Evolutionary conservation across 202 grass and related monocot genomes (phyloP), one percentile per base, ranked within the genome.

Genomic region (Zizania palustris): DNA sequence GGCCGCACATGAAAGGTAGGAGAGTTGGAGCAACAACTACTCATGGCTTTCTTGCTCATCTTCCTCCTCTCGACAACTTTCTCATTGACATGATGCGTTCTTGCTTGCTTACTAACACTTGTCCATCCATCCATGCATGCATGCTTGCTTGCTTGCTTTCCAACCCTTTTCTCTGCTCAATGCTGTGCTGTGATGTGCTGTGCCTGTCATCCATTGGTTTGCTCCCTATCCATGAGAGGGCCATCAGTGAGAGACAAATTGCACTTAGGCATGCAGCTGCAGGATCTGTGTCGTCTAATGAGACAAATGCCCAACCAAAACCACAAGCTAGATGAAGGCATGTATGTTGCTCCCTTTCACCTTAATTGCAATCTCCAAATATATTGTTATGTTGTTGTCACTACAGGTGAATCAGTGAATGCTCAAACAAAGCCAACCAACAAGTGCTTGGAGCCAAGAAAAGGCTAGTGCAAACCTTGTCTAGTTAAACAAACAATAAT

Each of bases 261-360:
- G 66, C 38, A 61, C 74, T 72, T 80, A 75, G 45, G 77, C 75
- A 28, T 28, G 28, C 28, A 37, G 73, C 0, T 28, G 28, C 28
- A 37, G 73, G 60, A 89, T 83, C 72, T 45, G 74, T 91, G 86
- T 95, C 88, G 71, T 86, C 88, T 87, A 89, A 91, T 80, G 80
- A 87, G 83, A 95, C 86, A 89, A 80, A 38, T 60, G 34, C 20
- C 59, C 75, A 78, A 74, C 82, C 68, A 63, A 85, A 74, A 39
- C 82, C 73, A 63, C 71, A 57, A 59, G 78, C 50, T 63, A 84
- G 74, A 15, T 35, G 37, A 55, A 7, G 67, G 73, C 55, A 75
- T 65, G 51, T 67, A 56, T 57, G 48, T 48, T 79, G 40, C 22
- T 59, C 56, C 80, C 62, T 41, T 67, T 50, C 58, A 49, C 72